Evolutionary conservation across 768 basidiomycete species (phyloP), one percentile per base, ranked within the genome.

Genomic region (Auricularia sp.): DNA sequence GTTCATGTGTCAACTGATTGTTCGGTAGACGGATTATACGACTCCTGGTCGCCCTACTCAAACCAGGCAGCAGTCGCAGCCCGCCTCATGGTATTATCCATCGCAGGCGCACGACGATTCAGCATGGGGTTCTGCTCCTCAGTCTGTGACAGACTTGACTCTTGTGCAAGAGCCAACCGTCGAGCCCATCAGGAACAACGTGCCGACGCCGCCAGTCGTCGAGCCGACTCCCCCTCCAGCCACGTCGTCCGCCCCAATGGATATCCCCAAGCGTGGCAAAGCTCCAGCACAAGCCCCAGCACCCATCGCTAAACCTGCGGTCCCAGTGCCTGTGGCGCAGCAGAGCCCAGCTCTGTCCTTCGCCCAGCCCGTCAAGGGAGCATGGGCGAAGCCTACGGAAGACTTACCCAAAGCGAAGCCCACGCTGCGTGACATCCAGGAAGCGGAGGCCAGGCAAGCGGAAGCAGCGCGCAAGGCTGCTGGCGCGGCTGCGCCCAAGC

Each of bases 401-500:
- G 89, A 90, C 14, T 77, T 77, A 45, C 85, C 84, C 74, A 86
- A 85, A 72, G 73, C 78, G 58, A 80, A 70, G 7, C 63, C 69
- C 44, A 92, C 90, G 67, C 77, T 99, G 44, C 87, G 94, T 64
- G 94, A 98, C 65, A 99, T 99, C 58, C 97, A 99, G 74, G 94
- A 97, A 69, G 87, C 89, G 2, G 97, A 99, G 75, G 85, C 83
- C 7, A 92, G 85, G 76, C 88, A 87, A 70, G 80, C 83, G 2
- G 94, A 92, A 70, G 85, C 77, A 51, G 72, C 82, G 11, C 83
- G 89, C 54, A 95, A 90, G 73, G 81, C 80, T 29, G 85, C 83
- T 21, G 88, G 92, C 68, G 83, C 86, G 68, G 88, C 71, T 3
- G 75, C 73, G 24, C 67, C 91, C 68, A 83, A 83, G 54, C 82